These are phyloP conservation scores for Fraxinus albicans DNA, from an alignment of 305 asterid genomes.

Conservation along the genomic window DNA sequence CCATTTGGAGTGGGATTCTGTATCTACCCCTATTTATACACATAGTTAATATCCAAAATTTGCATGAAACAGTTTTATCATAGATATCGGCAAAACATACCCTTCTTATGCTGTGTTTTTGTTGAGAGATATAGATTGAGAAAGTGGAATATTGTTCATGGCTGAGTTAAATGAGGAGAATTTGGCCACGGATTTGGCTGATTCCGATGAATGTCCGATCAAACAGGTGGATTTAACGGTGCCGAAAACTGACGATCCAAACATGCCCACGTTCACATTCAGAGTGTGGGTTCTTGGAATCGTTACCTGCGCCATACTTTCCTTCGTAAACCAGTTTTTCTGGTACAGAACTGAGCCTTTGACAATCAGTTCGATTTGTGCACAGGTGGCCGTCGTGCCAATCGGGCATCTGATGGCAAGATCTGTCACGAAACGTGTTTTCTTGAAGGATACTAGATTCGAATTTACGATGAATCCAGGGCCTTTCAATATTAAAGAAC, in stretches of 20 bases:
- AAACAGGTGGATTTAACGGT: constrained; percentile 53
- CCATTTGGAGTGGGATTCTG: neutral
- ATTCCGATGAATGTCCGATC: constrained; percentile 28
- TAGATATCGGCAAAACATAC: neutral
- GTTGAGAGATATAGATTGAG: neutral
- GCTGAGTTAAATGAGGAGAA: constrained; percentile 1
- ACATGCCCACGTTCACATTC: constrained; percentile 41
- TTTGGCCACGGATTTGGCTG: constrained; percentile 2
- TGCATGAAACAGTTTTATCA: neutral
- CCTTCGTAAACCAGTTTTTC: constrained; percentile 55
- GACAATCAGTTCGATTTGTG: constrained; percentile 26
- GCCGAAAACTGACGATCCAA: constrained; percentile 51
- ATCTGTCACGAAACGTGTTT: constrained; percentile 20
- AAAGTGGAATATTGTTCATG: neutral
- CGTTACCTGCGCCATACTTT: constrained; percentile 27
- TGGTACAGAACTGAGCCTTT: constrained; percentile 43
- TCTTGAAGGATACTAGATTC: constrained; percentile 30
- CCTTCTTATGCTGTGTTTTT: neutral
- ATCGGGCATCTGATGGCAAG: constrained; percentile 49
- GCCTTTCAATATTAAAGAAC: constrained; percentile 59
- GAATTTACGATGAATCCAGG: constrained; percentile 55
- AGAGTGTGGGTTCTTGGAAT: constrained; percentile 56
- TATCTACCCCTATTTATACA: neutral
- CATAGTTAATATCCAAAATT: neutral
- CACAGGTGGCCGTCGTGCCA: constrained; percentile 51